Base-by-base conservation (phyloP, 2,329 filamentous ascomycete species). In the Paecilomyces formosus region DNA sequence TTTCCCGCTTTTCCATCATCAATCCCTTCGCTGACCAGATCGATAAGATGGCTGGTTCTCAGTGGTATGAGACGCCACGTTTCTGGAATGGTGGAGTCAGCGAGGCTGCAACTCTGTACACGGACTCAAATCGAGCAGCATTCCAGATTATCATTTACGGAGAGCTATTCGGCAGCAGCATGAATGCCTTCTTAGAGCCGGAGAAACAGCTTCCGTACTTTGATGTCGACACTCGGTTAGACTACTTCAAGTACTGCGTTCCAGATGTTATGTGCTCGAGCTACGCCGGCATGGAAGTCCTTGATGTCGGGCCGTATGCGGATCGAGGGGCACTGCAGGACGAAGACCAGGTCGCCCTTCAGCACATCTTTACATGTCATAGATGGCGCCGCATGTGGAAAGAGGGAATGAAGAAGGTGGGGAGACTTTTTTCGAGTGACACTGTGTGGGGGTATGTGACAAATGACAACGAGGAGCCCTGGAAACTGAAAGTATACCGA, bases 111-210 rank as follows among this genome's bases (percentile, higher is more conserved):
- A 72, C 68, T 2, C 58, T 71, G 33, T 13, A 57, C 13, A 58
- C 65, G 8, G 69, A 72, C 2, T 53, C 67, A 3, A 51, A 58
- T 7, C 60, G 56, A 1, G 62, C 68, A 1, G 55, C 72, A 8
- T 70, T 72, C 58, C 68, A 72, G 54, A 62, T 72, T 9, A 60
- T 68, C 7, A 72, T 69, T 35, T 72, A 73, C 33, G 69, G 70
- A 4, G 69, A 69, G 45, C 59, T 73, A 11, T 72, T 73, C 53
- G 64, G 58, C 1, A 58, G 60, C 1, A 65, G 65, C 8, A 60
- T 72, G 55, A 62, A 67, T 1, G 55, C 60, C 1, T 62, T 66
- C 28, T 54, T 72, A 18, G 57, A 63, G 30, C 56, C 53, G 2
- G 55, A 45, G n/a, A 53, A 45, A 22, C n/a, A 54, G 5, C 55